Evolutionary conservation across 2,329 filamentous ascomycete genomes (phyloP).

Genomic region (Penicillium sp.): DNA sequence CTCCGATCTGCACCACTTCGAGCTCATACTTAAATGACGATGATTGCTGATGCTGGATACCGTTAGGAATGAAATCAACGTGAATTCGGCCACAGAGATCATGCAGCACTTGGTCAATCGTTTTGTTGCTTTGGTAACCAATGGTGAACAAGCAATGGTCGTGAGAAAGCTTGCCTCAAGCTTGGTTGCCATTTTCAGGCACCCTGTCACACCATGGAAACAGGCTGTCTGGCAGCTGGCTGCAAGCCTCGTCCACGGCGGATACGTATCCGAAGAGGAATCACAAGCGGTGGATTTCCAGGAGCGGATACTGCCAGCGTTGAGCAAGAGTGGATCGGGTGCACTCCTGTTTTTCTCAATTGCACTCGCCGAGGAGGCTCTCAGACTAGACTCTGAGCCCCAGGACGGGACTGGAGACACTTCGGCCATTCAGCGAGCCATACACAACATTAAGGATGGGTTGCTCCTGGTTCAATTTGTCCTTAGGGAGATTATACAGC

Average conservation of each 20-base stretch:
- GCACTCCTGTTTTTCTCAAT: constrained; percentile 41
- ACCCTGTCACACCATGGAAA: constrained; percentile 39
- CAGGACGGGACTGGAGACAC: constrained; percentile 10
- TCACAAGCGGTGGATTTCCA: constrained; percentile 31
- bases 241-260: constrained; percentile 39
- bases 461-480: constrained; percentile 35
- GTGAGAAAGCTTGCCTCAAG: constrained; percentile 48
- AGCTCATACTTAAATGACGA: too few species aligned
- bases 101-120: constrained; percentile 42
- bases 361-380: constrained; percentile 42
- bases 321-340: constrained; percentile 35
- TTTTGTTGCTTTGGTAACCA: constrained; percentile 42
- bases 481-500: constrained; percentile 17
- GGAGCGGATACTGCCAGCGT: constrained; percentile 33
- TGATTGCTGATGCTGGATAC: not conserved
- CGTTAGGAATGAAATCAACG: constrained; percentile 37
- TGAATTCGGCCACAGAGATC: constrained; percentile 34
- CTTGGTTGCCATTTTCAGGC: constrained; percentile 45
- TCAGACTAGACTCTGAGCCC: constrained; percentile 19
- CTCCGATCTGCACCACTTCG: not conserved
- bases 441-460: constrained; percentile 36
- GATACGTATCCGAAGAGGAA: constrained; percentile 36
- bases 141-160: constrained; percentile 39
- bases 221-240: constrained; percentile 37
- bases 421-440: constrained; percentile 15